Conservation (phyloP, 352 stramenopile genomes). For the Pythium periplocum region DNA sequence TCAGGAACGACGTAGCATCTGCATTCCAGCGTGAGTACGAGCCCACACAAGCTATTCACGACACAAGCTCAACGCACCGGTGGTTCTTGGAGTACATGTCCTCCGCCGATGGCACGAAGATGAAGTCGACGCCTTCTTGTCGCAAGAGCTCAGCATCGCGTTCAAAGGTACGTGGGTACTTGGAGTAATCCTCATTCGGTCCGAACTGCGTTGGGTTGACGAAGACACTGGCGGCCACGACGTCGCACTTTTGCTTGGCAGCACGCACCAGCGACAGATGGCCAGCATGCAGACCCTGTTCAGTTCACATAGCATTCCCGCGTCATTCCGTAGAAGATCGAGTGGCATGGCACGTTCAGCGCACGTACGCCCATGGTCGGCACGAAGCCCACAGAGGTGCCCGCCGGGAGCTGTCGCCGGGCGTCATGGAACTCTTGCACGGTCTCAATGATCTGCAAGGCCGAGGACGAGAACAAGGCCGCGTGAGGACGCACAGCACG, state of each 20-base stretch:
- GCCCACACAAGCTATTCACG: constrained; percentile 2
- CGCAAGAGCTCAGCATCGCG: constrained; percentile 86
- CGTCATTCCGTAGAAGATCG: constrained; percentile 4
- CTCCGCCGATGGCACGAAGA: constrained; percentile 80
- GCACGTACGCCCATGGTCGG: constrained; percentile 96
- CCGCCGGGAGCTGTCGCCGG: constrained; percentile 39
- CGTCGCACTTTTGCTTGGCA: constrained; percentile 89
- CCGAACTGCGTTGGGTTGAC: constrained; percentile 99
- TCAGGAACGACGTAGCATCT: constrained; percentile 91
- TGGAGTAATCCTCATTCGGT: constrained; percentile 96
- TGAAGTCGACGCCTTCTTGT: constrained; percentile 86
- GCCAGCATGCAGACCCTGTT: constrained; percentile 94
- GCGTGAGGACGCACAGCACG: neutral
- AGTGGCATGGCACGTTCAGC: neutral
- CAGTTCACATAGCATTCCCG: constrained; percentile 1
- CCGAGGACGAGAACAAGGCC: constrained; percentile 7
- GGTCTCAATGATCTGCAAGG: constrained; percentile 51
- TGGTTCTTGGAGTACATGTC: constrained; percentile 88
- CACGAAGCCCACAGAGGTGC: constrained; percentile 92
- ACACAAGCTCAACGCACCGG: constrained; percentile 15
- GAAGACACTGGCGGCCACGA: constrained; percentile 96
- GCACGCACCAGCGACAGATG: constrained; percentile 89
- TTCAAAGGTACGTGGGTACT: constrained; percentile 97
- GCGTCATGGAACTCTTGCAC: constrained; percentile 46
- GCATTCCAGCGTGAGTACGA: constrained; percentile 14